phyloP scores from a whole-genome alignment of 179 eudicot species.

The Amaranthus tricolor region DNA sequence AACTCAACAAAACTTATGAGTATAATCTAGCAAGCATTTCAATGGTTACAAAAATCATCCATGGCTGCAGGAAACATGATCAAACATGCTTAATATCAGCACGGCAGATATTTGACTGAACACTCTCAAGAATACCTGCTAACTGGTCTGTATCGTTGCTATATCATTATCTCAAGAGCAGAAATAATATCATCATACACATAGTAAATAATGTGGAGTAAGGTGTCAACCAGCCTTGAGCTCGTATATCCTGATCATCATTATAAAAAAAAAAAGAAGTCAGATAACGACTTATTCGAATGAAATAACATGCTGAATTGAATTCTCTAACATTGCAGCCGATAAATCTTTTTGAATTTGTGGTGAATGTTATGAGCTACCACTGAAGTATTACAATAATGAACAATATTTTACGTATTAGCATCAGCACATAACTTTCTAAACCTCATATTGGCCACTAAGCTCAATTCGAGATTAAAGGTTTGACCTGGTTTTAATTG shows the following conservation, averaged over 20 bases:
- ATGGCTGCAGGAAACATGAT: conserved; percentile 10
- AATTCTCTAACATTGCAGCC: too few species aligned
- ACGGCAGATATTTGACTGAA: conserved; percentile 9
- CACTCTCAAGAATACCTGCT: conserved; percentile 9
- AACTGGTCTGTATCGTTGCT: not conserved
- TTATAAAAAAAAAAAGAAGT: not conserved
- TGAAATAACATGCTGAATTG: too few species aligned
- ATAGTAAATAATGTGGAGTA: conserved; percentile 15
- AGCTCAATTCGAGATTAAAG: too few species aligned
- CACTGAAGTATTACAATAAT: too few species aligned
- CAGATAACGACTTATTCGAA: not conserved
- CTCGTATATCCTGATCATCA: conserved; percentile 26
- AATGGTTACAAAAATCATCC: conserved; percentile 23
- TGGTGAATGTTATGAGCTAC: too few species aligned
- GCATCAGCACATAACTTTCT: too few species aligned
- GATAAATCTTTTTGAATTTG: too few species aligned
- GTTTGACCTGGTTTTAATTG: too few species aligned
- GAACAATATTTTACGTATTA: too few species aligned
- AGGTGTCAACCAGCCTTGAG: conserved; percentile 23
- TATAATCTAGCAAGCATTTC: conserved; percentile 14
- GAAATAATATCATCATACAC: conserved; percentile 24
- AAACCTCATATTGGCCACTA: too few species aligned
- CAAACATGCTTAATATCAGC: conserved; percentile 17
- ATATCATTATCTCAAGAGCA: conserved; percentile 35
- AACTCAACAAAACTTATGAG: conserved; percentile 11